A percentile compares a stretch with the other conserved stretches of the same genome.
Conservation (phyloP, 441 rosid genomes). For the Adansonia gregorii region DNA sequence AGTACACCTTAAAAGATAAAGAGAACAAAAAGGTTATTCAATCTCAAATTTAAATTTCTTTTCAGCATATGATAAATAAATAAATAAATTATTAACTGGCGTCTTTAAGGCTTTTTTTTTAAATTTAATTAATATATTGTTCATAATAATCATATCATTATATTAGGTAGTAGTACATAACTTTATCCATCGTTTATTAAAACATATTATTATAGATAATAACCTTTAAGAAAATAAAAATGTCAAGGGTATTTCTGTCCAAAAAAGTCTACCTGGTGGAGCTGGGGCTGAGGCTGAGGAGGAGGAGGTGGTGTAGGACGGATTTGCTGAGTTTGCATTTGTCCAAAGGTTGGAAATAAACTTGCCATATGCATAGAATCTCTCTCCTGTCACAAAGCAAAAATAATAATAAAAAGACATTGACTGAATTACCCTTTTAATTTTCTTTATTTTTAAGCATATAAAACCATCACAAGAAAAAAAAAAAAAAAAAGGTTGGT, state of each 20-base stretch:
- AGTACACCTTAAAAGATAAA: background rate
- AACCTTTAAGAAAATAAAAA: background rate
- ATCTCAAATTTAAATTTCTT: background rate
- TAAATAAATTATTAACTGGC: background rate
- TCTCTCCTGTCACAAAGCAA: slow-evolving; percentile 47
- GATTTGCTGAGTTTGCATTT: slow-evolving; percentile 49
- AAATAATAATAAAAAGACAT: slow-evolving; percentile 12
- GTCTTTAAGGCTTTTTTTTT: too few species aligned
- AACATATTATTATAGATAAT: too few species aligned
- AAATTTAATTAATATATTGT: too few species aligned
- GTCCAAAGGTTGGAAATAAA: slow-evolving; percentile 65
- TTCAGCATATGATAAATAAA: background rate
- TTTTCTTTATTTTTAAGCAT: background rate
- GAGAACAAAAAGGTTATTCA: background rate
- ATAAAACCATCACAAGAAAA: background rate
- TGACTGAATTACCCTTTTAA: slow-evolving; percentile 26
- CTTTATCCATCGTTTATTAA: too few species aligned
- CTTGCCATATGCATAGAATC: slow-evolving; percentile 59
- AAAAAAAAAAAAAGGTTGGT: too few species aligned
- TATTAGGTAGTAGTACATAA: too few species aligned
- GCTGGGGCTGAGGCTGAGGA: slow-evolving; percentile 41
- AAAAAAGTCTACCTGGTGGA: slow-evolving; percentile 48
- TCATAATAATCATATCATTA: too few species aligned
- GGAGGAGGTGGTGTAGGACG: slow-evolving; percentile 43
- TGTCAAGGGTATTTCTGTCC: slow-evolving; percentile 31